phyloP scores from a whole-genome alignment of 2,329 filamentous ascomycete species.

The Monosporascus cannonballus region DNA sequence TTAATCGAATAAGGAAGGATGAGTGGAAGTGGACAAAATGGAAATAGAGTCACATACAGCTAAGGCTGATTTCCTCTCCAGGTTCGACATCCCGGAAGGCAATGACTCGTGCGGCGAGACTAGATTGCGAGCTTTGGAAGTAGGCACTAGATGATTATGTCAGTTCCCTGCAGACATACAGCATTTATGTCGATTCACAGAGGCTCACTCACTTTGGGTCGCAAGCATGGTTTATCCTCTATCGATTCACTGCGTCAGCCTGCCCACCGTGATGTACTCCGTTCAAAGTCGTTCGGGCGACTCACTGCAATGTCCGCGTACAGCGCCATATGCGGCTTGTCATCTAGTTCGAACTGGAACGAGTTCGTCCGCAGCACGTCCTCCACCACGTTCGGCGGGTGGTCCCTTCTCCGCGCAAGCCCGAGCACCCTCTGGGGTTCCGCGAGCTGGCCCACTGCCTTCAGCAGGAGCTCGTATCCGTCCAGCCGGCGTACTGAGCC shows the following conservation, averaged over 20 bases:
- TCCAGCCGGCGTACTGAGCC: conserved; percentile 18
- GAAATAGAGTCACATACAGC: conserved; percentile 10
- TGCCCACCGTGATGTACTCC: background rate
- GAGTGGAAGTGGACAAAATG: background rate
- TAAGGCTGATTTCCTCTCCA: conserved; percentile 22
- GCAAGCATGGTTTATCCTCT: conserved; percentile 29
- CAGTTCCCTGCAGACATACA: background rate
- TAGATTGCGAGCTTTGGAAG: conserved; percentile 23
- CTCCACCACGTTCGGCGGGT: conserved; percentile 24
- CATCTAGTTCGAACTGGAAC: conserved; percentile 23
- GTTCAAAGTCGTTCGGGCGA: background rate
- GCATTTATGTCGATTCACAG: background rate
- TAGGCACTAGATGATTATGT: conserved; percentile 19
- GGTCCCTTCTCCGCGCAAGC: conserved; percentile 21
- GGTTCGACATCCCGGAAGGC: conserved; percentile 17
- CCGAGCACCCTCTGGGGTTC: conserved; percentile 20
- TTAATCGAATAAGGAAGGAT: background rate
- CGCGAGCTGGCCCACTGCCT: conserved; percentile 22
- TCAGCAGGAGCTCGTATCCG: conserved; percentile 24
- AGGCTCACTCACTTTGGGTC: conserved; percentile 26
- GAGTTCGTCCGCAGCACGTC: conserved; percentile 30
- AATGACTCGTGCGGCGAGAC: conserved; percentile 18
- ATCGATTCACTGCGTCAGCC: conserved; percentile 4
- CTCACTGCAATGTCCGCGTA: conserved; percentile 19
- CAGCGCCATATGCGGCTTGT: conserved; percentile 17